Evolutionary conservation across 108 stramenopile species (phyloP).

Genomic region (Fragilariopsis cylindrus): DNA sequence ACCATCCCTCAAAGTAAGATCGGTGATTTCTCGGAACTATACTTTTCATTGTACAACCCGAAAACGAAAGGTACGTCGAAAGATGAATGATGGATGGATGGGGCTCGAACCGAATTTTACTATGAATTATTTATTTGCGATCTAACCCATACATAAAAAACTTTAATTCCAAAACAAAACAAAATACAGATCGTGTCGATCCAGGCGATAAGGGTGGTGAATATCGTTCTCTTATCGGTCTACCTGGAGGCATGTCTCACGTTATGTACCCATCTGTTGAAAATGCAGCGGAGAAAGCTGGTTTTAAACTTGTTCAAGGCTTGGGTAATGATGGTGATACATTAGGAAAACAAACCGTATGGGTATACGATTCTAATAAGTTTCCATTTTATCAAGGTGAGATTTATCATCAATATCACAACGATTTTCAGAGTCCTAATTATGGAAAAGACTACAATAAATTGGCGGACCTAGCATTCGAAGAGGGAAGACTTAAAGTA

Average conservation of each 20-base stretch:
- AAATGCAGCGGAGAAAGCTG: slow-evolving; percentile 55
- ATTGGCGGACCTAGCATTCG: slow-evolving; percentile 57
- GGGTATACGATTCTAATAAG: slow-evolving; percentile 68
- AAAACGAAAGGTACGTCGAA: slow-evolving; percentile 54
- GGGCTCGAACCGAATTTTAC: not conserved
- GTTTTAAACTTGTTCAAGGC: slow-evolving; percentile 58
- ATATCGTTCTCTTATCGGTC: slow-evolving; percentile 73
- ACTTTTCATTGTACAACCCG: slow-evolving; percentile 77
- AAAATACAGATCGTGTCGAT: slow-evolving; percentile 60
- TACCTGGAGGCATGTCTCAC: slow-evolving; percentile 65
- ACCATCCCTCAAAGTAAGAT: slow-evolving; percentile 63
- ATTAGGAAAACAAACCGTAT: slow-evolving; percentile 63
- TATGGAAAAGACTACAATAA: slow-evolving; percentile 83
- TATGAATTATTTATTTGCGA: not conserved
- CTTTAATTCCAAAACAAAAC: not conserved
- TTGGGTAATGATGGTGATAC: slow-evolving; percentile 82
- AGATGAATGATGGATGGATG: not conserved
- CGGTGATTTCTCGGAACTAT: slow-evolving; percentile 74
- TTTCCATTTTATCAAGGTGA: slow-evolving; percentile 66
- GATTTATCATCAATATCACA: slow-evolving; percentile 77
- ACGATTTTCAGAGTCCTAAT: slow-evolving; percentile 67
- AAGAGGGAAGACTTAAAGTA: slow-evolving; percentile 70
- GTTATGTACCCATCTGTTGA: slow-evolving; percentile 47
- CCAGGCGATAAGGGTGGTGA: slow-evolving; percentile 85
- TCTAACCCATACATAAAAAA: not conserved